Percentiles rank a stretch among this genome's conserved stretches.
These are phyloP conservation scores for Phyllostachys edulis DNA, from an alignment of 176 grass and related monocot species.

Conservation along the genomic window DNA sequence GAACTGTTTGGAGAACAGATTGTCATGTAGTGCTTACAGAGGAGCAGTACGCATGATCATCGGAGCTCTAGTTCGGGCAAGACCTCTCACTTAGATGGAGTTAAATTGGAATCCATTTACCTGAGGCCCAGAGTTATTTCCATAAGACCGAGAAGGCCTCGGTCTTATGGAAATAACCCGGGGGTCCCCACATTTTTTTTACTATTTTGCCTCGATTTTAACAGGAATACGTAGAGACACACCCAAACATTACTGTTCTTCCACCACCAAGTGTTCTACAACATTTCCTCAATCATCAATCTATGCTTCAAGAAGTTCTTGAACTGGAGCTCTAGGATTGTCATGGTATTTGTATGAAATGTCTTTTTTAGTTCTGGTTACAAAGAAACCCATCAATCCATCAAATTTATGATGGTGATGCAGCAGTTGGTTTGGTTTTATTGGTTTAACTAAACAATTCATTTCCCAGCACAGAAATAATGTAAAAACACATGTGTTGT, in stretches of 20 bases:
- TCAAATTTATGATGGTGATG: neutral
- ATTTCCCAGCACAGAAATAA: no score
- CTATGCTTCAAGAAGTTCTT: conserved; percentile 94
- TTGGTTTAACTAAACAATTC: conserved; percentile 10
- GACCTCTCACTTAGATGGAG: no score
- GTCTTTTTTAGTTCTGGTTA: conserved; percentile 1
- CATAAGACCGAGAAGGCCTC: no score
- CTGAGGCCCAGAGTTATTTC: no score
- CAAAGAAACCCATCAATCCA: neutral
- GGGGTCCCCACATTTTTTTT: no score
- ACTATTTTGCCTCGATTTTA: neutral
- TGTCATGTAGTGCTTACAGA: no score
- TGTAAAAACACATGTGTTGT: no score
- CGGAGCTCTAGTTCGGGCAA: no score
- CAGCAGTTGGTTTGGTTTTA: neutral
- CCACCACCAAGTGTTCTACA: conserved; percentile 85
- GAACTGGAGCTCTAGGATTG: conserved; percentile 71
- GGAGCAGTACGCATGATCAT: no score
- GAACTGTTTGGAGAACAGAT: no score
- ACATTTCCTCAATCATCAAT: conserved; percentile 83
- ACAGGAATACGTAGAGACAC: conserved; percentile 78
- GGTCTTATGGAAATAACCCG: no score
- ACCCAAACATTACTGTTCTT: conserved; percentile 94
- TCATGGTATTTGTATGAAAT: conserved; percentile 61
- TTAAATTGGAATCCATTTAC: no score